A percentile compares a stretch with the other conserved stretches of the same genome.
Conservation (phyloP, 371 early-diverging fungal genomes). For the Choanephora cucurbitarum region DNA sequence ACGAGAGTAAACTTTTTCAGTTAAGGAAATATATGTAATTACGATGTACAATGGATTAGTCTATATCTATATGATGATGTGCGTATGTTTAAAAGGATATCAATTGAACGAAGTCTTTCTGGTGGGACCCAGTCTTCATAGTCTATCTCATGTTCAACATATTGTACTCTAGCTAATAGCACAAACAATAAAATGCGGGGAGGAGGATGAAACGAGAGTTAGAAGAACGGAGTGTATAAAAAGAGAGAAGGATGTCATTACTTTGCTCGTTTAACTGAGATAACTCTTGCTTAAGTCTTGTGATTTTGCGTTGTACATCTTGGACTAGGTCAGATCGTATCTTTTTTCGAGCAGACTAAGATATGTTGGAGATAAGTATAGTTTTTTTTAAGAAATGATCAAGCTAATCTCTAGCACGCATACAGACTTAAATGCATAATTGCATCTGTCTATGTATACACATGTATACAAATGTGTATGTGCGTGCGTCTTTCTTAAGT, state of each 20-base stretch:
- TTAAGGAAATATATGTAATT: slow-evolving; percentile 14
- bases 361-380: too few species aligned
- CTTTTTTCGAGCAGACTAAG: slow-evolving; percentile 20
- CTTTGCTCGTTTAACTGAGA: slow-evolving; percentile 21
- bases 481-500: neutral
- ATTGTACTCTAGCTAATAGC: slow-evolving; percentile 4
- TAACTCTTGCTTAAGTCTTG: slow-evolving; percentile 23
- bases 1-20: slow-evolving; percentile 27
- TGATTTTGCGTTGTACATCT: slow-evolving; percentile 18
- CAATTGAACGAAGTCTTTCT: slow-evolving; percentile 29
- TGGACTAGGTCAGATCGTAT: slow-evolving; percentile 21
- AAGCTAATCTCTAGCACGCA: too few species aligned
- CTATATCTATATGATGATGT: neutral
- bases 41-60: neutral
- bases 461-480: neutral
- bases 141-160: slow-evolving; percentile 11
- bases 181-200: slow-evolving; percentile 3
- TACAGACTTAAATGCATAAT: too few species aligned
- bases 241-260: slow-evolving; percentile 5
- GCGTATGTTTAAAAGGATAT: slow-evolving; percentile 28
- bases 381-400: too few species aligned
- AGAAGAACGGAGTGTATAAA: neutral
- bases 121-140: slow-evolving; percentile 34
- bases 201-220: neutral
- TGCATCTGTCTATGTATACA: neutral